Conservation (phyloP, 352 stramenopile species). For the Phytophthora pluvialis region DNA sequence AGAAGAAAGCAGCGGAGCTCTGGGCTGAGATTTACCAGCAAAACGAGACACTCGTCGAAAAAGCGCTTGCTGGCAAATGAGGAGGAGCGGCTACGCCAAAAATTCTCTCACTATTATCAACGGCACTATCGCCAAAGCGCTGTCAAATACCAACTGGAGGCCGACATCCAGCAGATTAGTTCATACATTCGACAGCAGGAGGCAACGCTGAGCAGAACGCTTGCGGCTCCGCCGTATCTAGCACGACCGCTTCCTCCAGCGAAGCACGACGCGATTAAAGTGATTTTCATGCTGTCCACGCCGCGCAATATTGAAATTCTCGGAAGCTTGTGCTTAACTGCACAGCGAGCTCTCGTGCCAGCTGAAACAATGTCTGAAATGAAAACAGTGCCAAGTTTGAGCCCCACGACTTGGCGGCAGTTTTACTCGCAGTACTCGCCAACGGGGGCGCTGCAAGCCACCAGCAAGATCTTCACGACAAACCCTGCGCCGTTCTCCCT, state of each 20-base stretch:
- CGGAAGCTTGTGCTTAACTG: conserved; percentile 5
- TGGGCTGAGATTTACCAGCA: not conserved
- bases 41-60: not conserved
- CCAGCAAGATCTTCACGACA: not conserved
- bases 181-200: too few relatives aligned
- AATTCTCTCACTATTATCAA: not conserved
- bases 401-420: not conserved
- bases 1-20: not conserved
- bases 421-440: not conserved
- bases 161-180: too few relatives aligned
- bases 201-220: not conserved
- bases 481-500: not conserved
- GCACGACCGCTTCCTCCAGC: conserved; percentile 5
- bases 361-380: not conserved
- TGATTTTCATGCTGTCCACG: conserved; percentile 14
- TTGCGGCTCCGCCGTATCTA: not conserved
- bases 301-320: conserved; percentile 7
- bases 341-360: conserved; percentile 4
- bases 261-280: conserved; percentile 1
- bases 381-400: not conserved
- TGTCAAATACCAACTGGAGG: too few relatives aligned
- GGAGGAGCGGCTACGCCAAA: not conserved
- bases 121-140: not conserved
- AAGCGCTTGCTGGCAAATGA: conserved; percentile 24
- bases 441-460: too few relatives aligned